A percentile compares a stretch with the other conserved stretches of the same genome.
phyloP scores from a whole-genome alignment of 352 stramenopile species.

The Aphanomyces cochlioides region DNA sequence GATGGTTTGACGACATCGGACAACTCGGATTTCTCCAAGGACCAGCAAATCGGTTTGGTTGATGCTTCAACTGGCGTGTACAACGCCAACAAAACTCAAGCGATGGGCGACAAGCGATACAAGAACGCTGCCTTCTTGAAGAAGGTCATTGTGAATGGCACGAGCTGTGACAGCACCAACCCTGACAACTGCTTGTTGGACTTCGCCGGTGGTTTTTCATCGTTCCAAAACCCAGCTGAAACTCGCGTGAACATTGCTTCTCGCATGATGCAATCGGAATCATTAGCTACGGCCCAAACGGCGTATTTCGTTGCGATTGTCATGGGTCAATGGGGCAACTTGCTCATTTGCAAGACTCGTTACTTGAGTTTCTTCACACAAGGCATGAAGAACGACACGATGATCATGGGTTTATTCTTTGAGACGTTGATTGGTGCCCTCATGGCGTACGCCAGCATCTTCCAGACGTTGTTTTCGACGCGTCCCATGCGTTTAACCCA shows the following conservation, averaged over 20 bases:
- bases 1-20: slow-evolving; percentile 24
- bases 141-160: slow-evolving; percentile 42
- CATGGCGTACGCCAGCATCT: slow-evolving; percentile 80
- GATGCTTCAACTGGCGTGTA: slow-evolving; percentile 28
- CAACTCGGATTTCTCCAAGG: slow-evolving; percentile 40
- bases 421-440: slow-evolving; percentile 86
- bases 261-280: slow-evolving; percentile 81
- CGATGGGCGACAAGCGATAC: slow-evolving; percentile 42
- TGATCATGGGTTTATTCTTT: slow-evolving; percentile 92
- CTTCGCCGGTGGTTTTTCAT: slow-evolving; percentile 51
- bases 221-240: slow-evolving; percentile 32
- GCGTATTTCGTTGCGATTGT: slow-evolving; percentile 85
- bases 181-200: slow-evolving; percentile 49
- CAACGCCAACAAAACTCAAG: slow-evolving; percentile 34
- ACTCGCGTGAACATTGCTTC: slow-evolving; percentile 80
- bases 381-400: slow-evolving; percentile 88
- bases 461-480: slow-evolving; percentile 81
- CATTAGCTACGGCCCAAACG: slow-evolving; percentile 78
- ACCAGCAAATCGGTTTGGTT: slow-evolving; percentile 38
- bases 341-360: slow-evolving; percentile 92
- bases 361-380: slow-evolving; percentile 88
- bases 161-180: slow-evolving; percentile 34
- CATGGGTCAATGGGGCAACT: slow-evolving; percentile 87
- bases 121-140: slow-evolving; percentile 50
- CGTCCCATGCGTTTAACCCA: slow-evolving; percentile 83